Conservation (phyloP, 1,139 yeast genomes). For the Lodderomyces jiufengensis region DNA sequence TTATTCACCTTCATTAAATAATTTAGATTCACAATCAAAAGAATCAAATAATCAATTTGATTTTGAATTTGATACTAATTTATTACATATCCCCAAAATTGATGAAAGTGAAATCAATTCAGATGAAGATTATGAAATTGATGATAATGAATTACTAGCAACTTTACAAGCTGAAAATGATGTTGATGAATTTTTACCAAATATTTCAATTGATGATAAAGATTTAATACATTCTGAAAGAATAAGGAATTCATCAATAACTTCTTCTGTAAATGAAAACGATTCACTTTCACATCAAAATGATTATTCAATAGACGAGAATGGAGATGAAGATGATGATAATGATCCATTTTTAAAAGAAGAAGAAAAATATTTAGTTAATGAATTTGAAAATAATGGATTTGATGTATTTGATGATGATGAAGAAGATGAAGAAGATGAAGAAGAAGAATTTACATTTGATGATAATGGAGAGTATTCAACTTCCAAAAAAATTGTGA, state of each 20-base stretch:
- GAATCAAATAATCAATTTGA: constrained; percentile 23
- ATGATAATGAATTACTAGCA: constrained; percentile 66
- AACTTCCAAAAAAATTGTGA: constrained; percentile 8
- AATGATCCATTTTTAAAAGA: constrained; percentile 44
- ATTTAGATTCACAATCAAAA: constrained; percentile 12
- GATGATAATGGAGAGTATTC: constrained; percentile 15
- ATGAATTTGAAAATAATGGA: constrained; percentile 47
- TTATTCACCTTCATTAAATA: constrained; percentile 10
- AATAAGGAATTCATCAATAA: too few relatives aligned
- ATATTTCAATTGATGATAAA: constrained; percentile 1
- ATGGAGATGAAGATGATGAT: constrained; percentile 52
- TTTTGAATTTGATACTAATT: constrained; percentile 37
- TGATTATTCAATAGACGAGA: constrained; percentile 28
- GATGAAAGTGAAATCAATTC: constrained; percentile 54
- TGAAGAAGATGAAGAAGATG: constrained; percentile 12
- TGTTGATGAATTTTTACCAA: constrained; percentile 39
- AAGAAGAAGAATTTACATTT: constrained; percentile 9
- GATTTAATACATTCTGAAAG: too few relatives aligned
- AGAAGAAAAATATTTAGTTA: constrained; percentile 45
- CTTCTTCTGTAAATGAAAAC: too few relatives aligned
- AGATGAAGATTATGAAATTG: constrained; percentile 69
- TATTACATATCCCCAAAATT: constrained; percentile 47
- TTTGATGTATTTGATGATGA: constrained; percentile 33
- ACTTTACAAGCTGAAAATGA: constrained; percentile 68
- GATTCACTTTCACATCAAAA: too few relatives aligned